Base-by-base conservation (phyloP, 352 stramenopile genomes). In the Pilasporangium apinafurcum region DNA sequence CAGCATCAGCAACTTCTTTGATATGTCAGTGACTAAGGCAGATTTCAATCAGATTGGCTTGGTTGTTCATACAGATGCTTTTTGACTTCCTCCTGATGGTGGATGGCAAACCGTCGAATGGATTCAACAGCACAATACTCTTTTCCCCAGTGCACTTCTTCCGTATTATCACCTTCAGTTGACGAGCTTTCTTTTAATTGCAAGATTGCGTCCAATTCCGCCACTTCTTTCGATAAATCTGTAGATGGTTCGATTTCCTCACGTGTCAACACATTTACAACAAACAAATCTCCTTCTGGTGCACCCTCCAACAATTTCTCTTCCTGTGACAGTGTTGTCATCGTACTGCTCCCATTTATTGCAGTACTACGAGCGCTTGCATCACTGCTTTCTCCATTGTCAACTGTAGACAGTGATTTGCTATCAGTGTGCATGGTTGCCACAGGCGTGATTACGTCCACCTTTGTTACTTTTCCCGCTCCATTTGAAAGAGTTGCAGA, bases 221-320 rank as follows among this genome's bases (percentile, higher is more conserved):
- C 16, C 16, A 49, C 25, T 16, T 88, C 72, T 0, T 41, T 38
- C 7, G 52, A 40, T 1, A 58, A 47, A 12, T 83, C 62, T 0
- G 25, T 24, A 13, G 67, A 73, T n/a, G 62, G 53, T 7, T 37
- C 34, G 22, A 88, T 53, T 30, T 88, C 72, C 6, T 65, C 56
- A 0, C 67, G 50, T 12, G 56, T 35, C 10, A 75, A 61, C 39
- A 86, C 62, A 1, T 54, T 77, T 36, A 86, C 76, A 3, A 76
- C 32, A 33, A 78, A 88, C 1, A 88, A 44, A 33, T 84, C 69
- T 14, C 62, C 68, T 22, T 88, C 54, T 0, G 72, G 75, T 7
- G 69, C 69, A 8, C 70, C 75, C 1, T 79, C 67, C 22, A 79
- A 31, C 33, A 27, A 26, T 37, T 69, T 64, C 45, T 75, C 54